Percentiles rank a stretch among this genome's conserved stretches.
These are phyloP conservation scores for Exophiala lecanii-corni DNA, from an alignment of 2,329 filamentous ascomycete species.

Conservation along the genomic window DNA sequence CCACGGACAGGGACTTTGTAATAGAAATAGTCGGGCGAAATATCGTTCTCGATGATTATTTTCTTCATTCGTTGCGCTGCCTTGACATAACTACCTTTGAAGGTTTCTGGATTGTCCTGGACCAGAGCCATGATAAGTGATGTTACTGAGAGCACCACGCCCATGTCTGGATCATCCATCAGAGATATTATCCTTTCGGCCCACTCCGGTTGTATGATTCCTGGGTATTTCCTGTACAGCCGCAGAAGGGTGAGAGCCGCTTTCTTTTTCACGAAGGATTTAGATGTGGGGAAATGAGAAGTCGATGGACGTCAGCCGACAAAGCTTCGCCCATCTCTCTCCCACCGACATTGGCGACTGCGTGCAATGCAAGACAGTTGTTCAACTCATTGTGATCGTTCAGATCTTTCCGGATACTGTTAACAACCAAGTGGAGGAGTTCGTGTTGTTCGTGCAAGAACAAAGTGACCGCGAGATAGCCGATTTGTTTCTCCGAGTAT, in stretches of 20 bases:
- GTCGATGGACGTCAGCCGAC: constrained; percentile 82
- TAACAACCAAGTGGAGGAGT: constrained; percentile 90
- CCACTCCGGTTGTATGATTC: constrained; percentile 94
- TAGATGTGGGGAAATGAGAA: constrained; percentile 89
- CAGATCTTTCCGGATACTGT: constrained; percentile 95
- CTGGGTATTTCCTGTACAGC: constrained; percentile 88
- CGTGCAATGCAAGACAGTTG: constrained; percentile 93
- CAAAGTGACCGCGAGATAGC: constrained; percentile 92
- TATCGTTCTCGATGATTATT: constrained; percentile 85
- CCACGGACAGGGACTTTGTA: constrained; percentile 99
- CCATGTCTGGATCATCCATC: constrained; percentile 94
- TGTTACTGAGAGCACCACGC: constrained; percentile 90
- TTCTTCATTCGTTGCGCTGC: constrained; percentile 84
- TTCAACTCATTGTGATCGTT: constrained; percentile 94
- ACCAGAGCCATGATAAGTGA: constrained; percentile 91
- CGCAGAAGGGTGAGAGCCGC: constrained; percentile 88
- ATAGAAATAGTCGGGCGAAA: constrained; percentile 87
- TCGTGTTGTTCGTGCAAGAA: constrained; percentile 98
- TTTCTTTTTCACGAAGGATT: constrained; percentile 99
- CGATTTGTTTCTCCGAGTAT: constrained; percentile 99
- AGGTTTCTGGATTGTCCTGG: constrained; percentile 90
- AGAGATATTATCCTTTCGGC: constrained; percentile 96
- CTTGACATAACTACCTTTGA: constrained; percentile 91
- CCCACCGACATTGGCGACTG: constrained; percentile 94
- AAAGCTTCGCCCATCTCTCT: constrained; percentile 96